Percentiles rank a stretch among this genome's conserved stretches.
Evolutionary conservation across 257 asterid species (phyloP).

Genomic region (Ilex aquifolium): DNA sequence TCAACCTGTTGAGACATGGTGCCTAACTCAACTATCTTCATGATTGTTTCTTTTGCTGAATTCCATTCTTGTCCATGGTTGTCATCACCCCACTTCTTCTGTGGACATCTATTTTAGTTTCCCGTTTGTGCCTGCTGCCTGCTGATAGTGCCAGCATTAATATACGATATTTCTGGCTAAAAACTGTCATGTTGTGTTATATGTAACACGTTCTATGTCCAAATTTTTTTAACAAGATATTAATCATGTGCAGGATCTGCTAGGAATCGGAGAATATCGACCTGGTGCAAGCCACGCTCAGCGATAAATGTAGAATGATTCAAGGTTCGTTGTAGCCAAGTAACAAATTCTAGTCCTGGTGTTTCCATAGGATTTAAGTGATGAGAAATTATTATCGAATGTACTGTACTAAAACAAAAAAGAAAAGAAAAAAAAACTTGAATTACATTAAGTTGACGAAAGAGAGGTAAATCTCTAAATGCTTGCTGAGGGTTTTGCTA

Average conservation of each 20-base stretch:
- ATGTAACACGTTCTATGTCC: neutral
- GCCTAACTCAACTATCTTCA: no score
- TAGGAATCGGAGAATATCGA: slow-evolving; percentile 91
- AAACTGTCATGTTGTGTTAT: neutral
- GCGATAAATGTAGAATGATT: slow-evolving; percentile 6
- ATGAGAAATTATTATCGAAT: no score
- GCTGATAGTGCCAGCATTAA: neutral
- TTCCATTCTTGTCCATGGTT: neutral
- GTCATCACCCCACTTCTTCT: neutral
- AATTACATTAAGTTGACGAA: no score
- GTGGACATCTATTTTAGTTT: neutral
- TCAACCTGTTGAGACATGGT: no score
- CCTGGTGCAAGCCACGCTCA: slow-evolving; percentile 51
- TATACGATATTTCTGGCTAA: neutral
- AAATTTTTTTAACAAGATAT: neutral
- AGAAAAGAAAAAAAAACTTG: no score
- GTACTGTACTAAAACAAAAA: no score
- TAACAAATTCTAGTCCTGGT: no score
- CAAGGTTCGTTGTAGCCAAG: no score
- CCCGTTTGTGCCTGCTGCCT: neutral
- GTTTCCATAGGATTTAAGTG: no score
- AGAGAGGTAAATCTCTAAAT: no score
- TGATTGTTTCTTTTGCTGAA: no score
- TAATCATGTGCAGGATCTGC: slow-evolving; percentile 71
- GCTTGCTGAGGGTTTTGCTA: no score